Base-by-base conservation (phyloP, 768 basidiomycete genomes). In the Cytidiella melzeri region DNA sequence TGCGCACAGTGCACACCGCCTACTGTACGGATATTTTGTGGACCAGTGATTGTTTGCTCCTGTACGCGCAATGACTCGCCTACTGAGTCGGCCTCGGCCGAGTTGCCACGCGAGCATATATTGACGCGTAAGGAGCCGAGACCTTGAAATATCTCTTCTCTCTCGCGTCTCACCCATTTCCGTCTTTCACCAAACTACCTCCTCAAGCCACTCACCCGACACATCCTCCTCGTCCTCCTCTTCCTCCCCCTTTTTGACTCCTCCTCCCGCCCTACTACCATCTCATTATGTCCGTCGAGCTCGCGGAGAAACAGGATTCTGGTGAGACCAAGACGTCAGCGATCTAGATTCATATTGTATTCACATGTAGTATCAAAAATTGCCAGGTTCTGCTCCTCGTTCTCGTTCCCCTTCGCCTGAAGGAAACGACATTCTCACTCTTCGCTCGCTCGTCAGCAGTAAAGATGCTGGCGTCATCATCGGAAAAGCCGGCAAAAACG, bases 391-490 rank as follows among this genome's bases (percentile, higher is more conserved):
- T 43, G 79, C 80, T 48, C 72, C 75, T 52, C 76, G 72, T 63
- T 90, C 89, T 58, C 84, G 86, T 66, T 87, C 87, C 45, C 79
- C 81, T 27, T 83, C 86, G 45, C 87, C 88, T 24, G 72, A 75
- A 47, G 73, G 77, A 44, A 76, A 81, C 59, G 89, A 92, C 60
- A 75, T 80, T 19, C 76, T 98, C 59, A 93, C 91, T 61, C 82
- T 98, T 44, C 87, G 95, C 58, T 89, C 94, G 37, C 86, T 98
- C 61, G 94, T 98, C 61, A 90, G 83, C 68, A 95, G 92, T 57
- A 96, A 95, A 73, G 94, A 98, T 67, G 92, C 92, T 47, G 94
- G 94, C 58, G 84, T 97, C 63, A 94, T 96, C 69, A 97, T 97
- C 59, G 93, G 95, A 57, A 96, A 92, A 63, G 93, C 77, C 45